Conservation (phyloP, 352 stramenopile genomes). For the Albugo laibachii region DNA sequence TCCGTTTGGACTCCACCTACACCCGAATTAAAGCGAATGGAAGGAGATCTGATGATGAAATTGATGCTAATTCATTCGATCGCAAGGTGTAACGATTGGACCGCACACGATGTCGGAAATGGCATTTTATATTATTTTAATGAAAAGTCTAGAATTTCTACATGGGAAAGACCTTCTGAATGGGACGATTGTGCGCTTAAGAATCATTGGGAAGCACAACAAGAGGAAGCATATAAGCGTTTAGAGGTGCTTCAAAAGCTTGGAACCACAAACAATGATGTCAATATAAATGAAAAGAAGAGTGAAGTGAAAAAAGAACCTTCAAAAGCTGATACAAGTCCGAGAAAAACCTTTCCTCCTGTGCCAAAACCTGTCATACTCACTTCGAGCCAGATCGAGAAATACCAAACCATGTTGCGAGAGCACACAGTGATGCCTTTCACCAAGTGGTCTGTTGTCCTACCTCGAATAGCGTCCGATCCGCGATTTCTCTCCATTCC, state of each 20-base stretch:
- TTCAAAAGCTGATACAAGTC: conserved; percentile 10
- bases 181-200: conserved; percentile 13
- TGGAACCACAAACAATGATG: neutral
- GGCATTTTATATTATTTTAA: conserved; percentile 73
- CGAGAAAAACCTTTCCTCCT: conserved; percentile 8
- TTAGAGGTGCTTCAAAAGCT: no score
- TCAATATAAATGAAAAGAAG: neutral
- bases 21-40: conserved; percentile 10
- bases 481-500: conserved; percentile 42
- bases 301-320: conserved; percentile 11
- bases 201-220: neutral
- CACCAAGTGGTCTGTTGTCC: conserved; percentile 58
- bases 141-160: conserved; percentile 31
- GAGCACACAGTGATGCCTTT: conserved; percentile 77
- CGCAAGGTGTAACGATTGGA: conserved; percentile 43
- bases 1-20: conserved; percentile 39
- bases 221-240: neutral
- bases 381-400: conserved; percentile 10
- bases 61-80: conserved; percentile 58
- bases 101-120: conserved; percentile 40
- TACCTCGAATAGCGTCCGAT: conserved; percentile 52
- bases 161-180: conserved; percentile 46
- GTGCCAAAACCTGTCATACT: no score
- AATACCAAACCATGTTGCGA: conserved; percentile 48
- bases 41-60: conserved; percentile 68